These are phyloP conservation scores for Leccinum sublutescens DNA, from an alignment of 768 basidiomycete genomes.

Conservation along the genomic window DNA sequence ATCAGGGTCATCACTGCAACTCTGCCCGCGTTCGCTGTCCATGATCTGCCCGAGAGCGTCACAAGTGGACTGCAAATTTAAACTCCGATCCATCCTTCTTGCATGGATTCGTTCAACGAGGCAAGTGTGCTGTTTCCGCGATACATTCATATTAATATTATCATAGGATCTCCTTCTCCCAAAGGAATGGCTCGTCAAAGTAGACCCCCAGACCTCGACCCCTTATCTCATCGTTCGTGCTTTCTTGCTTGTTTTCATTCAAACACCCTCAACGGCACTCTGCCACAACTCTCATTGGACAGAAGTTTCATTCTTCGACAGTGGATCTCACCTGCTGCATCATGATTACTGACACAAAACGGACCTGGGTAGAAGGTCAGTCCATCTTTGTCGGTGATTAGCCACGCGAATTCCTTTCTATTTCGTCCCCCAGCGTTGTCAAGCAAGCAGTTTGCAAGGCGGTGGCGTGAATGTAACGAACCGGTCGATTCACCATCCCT, in stretches of 20 bases:
- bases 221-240: slow-evolving; percentile 72
- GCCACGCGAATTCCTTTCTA: slow-evolving; percentile 16
- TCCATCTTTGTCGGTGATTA: slow-evolving; percentile 21
- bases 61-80: slow-evolving; percentile 4
- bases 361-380: slow-evolving; percentile 73
- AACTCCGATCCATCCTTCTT: slow-evolving; percentile 20
- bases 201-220: slow-evolving; percentile 54
- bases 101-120: slow-evolving; percentile 49
- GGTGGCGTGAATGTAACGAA: slow-evolving; percentile 66
- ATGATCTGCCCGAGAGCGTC: slow-evolving; percentile 4
- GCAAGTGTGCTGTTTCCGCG: background rate
- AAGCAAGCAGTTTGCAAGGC: slow-evolving; percentile 58
- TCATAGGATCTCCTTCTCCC: slow-evolving; percentile 50
- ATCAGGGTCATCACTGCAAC: slow-evolving; percentile 41
- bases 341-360: slow-evolving; percentile 72
- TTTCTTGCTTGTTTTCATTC: slow-evolving; percentile 7
- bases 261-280: slow-evolving; percentile 1
- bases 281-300: slow-evolving; percentile 10
- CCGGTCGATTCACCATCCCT: slow-evolving; percentile 28
- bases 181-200: slow-evolving; percentile 76
- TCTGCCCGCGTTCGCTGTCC: slow-evolving; percentile 11
- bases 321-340: slow-evolving; percentile 58
- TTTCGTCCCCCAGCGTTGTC: slow-evolving; percentile 43
- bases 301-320: slow-evolving; percentile 66
- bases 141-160: background rate